Evolutionary conservation across 331 rosid genomes (phyloP).

Genomic region (Acacia concinna): DNA sequence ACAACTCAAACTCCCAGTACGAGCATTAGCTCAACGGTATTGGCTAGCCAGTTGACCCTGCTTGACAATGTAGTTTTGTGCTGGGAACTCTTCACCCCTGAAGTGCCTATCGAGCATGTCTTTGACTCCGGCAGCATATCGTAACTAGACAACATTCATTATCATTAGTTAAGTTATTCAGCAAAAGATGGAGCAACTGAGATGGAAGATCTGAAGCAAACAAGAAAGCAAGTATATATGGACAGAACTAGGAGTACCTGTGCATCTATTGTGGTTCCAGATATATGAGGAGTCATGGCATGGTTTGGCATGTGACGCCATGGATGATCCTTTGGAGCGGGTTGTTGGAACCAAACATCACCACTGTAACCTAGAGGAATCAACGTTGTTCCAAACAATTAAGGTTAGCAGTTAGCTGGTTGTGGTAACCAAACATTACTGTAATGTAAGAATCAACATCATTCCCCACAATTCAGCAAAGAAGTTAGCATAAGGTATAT

Average conservation of each 20-base stretch:
- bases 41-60: slow-evolving; percentile 87
- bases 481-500: background rate
- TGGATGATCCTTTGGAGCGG: slow-evolving; percentile 99
- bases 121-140: slow-evolving; percentile 91
- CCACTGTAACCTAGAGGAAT: slow-evolving; percentile 78
- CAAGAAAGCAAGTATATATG: background rate
- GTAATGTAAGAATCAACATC: slow-evolving; percentile 50
- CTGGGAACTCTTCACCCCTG: slow-evolving; percentile 86
- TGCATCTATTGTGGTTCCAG: slow-evolving; percentile 96
- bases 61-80: slow-evolving; percentile 92
- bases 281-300: slow-evolving; percentile 98
- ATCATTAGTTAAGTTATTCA: slow-evolving; percentile 3
- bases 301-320: slow-evolving; percentile 99
- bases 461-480: background rate
- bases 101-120: slow-evolving; percentile 93
- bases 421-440: slow-evolving; percentile 88
- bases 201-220: background rate
- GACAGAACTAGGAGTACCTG: slow-evolving; percentile 54
- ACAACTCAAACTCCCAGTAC: slow-evolving; percentile 21
- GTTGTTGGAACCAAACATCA: slow-evolving; percentile 94
- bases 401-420: slow-evolving; percentile 48
- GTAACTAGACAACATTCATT: slow-evolving; percentile 48
- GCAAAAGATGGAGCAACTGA: slow-evolving; percentile 1
- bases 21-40: slow-evolving; percentile 47
- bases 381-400: background rate